These are phyloP conservation scores for Leccinellum luteum DNA, from an alignment of 768 basidiomycete genomes.

Conservation along the genomic window DNA sequence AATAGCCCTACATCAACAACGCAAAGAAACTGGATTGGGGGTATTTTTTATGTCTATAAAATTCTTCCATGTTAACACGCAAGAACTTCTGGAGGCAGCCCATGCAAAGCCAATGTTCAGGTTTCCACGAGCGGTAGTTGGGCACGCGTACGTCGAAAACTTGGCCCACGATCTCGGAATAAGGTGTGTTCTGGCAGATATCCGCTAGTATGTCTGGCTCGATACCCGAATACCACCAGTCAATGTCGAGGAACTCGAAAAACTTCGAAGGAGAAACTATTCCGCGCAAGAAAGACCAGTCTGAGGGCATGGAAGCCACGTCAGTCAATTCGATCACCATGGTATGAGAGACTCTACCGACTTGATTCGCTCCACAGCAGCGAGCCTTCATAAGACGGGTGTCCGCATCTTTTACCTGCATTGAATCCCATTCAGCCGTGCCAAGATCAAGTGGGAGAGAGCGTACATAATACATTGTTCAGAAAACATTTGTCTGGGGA, in stretches of 20 bases:
- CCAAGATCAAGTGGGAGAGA: background rate
- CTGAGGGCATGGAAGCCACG: background rate
- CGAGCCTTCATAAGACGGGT: background rate
- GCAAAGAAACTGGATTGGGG: background rate
- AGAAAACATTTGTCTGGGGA: background rate
- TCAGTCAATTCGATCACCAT: background rate
- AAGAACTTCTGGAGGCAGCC: conserved; percentile 9
- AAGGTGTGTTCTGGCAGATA: conserved; percentile 6
- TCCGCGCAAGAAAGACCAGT: conserved; percentile 17
- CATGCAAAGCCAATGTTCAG: conserved; percentile 9
- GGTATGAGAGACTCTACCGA: background rate
- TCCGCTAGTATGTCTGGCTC: background rate
- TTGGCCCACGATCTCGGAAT: conserved; percentile 1
- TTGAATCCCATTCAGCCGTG: background rate
- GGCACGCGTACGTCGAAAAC: conserved; percentile 2
- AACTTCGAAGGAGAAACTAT: conserved; percentile 9
- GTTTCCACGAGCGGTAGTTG: conserved; percentile 4
- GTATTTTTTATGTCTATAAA: background rate
- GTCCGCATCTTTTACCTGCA: conserved; percentile 3
- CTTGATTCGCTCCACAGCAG: conserved; percentile 12
- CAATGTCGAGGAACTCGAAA: conserved; percentile 11
- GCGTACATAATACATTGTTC: conserved; percentile 6
- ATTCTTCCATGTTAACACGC: conserved; percentile 5
- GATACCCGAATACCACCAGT: conserved; percentile 13
- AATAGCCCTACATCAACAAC: too few species aligned